These are phyloP conservation scores for Trichopus zeylanicus DNA, from an alignment of 116 monocot species.

Conservation along the genomic window DNA sequence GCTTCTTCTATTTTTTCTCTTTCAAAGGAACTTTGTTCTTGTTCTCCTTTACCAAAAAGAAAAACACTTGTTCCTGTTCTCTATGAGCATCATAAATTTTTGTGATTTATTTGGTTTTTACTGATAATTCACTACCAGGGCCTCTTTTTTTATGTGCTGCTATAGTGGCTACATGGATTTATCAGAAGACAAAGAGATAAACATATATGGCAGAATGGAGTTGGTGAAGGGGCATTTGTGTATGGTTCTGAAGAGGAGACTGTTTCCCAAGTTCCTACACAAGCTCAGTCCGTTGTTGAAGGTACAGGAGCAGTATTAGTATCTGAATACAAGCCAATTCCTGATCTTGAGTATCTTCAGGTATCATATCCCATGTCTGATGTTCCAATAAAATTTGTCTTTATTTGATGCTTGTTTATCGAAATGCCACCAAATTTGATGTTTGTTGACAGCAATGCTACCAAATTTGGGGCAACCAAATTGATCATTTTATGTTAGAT, in stretches of 20 bases:
- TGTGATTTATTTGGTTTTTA: conserved; percentile 73
- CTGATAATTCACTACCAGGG: conserved; percentile 97
- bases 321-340: conserved; percentile 88
- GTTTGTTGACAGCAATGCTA: too few species aligned
- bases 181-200: conserved; percentile 20
- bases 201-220: conserved; percentile 19
- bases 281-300: conserved; percentile 78
- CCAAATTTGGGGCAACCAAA: too few species aligned
- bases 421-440: too few species aligned
- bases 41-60: not conserved
- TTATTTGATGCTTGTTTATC: not conserved
- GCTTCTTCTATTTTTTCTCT: not conserved
- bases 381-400: not conserved
- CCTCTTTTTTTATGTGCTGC: conserved; percentile 74
- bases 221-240: conserved; percentile 18
- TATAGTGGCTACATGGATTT: conserved; percentile 68
- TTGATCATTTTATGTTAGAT: too few species aligned
- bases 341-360: conserved; percentile 96
- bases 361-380: conserved; percentile 22
- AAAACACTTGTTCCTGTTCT: not conserved
- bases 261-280: conserved; percentile 61
- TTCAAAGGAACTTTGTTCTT: not conserved
- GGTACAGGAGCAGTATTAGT: conserved; percentile 60
- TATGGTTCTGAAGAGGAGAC: conserved; percentile 53
- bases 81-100: not conserved